Base-by-base conservation (phyloP, 164 flowering plant species). In the Liquidambar formosana region DNA sequence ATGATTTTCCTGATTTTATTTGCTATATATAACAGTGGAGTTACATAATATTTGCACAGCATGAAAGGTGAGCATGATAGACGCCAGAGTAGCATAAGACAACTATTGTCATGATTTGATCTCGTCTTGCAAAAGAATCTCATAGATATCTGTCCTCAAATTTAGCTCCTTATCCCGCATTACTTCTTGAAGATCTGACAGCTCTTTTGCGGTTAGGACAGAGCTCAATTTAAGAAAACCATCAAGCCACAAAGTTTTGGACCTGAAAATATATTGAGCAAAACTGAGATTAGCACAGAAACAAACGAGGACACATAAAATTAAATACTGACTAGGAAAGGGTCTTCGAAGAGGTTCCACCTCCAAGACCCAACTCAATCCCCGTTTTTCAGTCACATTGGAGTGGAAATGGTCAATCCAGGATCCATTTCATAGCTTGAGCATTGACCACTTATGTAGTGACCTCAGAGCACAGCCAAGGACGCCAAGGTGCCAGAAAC, bases 161-260 rank as follows among this genome's bases (percentile, higher is more conserved):
- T 91, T 85, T 57, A 95, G 68, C 61, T 93, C 99, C 72, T 95
- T 95, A 26, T 95, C 99, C 33, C 93, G 84, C 99, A 95, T 95
- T 10, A 95, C 99, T 73, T 93, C 99, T 80, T 89, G 97, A 23
- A 95, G 94, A 76, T 95, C 97, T 27, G 97, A 87, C 64, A 95
- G 79, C 78, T 95, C 97, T 75, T 93, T 95, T 27, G 89, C 86
- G 10, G 84, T 82, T 57, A 95, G 64, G 47, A 88, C 48, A 8
- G 83, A 69, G 46, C 78, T 85, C 70, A 95, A 69, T 73, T 82
- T 88, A 22, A 67, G 72, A 75, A 88, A 95, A 48, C 97, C 97
- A 79, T 95, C 99, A 21, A 95, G 90, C 99, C 99, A 95, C 15
- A 95, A 81, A 72, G 73, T 89, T 68, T 95, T 95, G 1, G 99